Evolutionary conservation across 306 rosid genomes (phyloP), one percentile per base, ranked within the genome.

Genomic region (Pachyrhizus erosus): DNA sequence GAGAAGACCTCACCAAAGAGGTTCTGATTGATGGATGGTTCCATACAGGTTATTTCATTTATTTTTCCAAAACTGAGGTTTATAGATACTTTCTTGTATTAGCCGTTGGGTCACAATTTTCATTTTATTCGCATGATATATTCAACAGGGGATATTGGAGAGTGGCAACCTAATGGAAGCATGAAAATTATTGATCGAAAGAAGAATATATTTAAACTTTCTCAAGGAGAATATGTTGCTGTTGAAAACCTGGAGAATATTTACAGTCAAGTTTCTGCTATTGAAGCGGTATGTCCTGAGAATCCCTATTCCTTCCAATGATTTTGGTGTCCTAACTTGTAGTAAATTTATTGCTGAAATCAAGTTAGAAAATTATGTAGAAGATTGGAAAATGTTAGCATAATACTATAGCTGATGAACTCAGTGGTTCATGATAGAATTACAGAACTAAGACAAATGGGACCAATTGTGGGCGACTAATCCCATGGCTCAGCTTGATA

Each of bases 161-260:
- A 96, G 85, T 96, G 99, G 99, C 99, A 88, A 88, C 79, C 87
- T 3, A 91, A 93, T 90, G 99, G 99, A 88, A 91, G 94, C 91
- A 87, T 96, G 92, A 96, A 92, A 89, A 93, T 96, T 60, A 92
- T 96, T 79, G 99, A 96, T 79, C 89, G 97, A 54, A 96, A 93
- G 92, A 96, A 96, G 94, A 96, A 96, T 86, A 96, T 96, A 86
- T 96, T 93, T 87, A 96, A 96, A 86, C 99, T 96, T 78, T 92
- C 99, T 14, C 99, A 96, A 85, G 99, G 99, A 86, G 99, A 96
- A 80, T 96, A 96, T 87, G 99, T 96, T 73, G 99, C 99, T 5
- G 99, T 93, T 42, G 99, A 96, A 85, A 93, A 96, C 87, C 88
- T 96, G 87, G 99, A 96, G 91, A 91, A 92, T 82, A 87, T 96